phyloP scores from a whole-genome alignment of 805 yeast genomes.

The Candida boidinii region DNA sequence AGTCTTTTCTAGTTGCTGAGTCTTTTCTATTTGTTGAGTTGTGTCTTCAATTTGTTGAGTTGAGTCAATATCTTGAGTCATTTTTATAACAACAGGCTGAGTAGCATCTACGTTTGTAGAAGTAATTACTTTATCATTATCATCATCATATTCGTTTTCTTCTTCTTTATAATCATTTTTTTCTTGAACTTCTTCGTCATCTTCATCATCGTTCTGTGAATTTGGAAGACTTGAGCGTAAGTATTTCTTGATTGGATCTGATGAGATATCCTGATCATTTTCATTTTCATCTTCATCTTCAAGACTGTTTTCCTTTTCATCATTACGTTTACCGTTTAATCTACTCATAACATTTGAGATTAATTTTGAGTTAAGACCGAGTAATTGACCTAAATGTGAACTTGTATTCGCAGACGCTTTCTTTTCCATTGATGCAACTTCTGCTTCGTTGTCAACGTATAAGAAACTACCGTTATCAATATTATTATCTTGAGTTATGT shows the following conservation, averaged over 20 bases:
- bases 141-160: slow-evolving; percentile 3
- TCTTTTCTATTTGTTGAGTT: too few species aligned
- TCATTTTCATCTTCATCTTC: neutral
- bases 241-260: neutral
- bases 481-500: too few species aligned
- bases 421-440: too few species aligned
- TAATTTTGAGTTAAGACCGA: slow-evolving; percentile 10
- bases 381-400: neutral
- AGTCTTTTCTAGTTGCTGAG: too few species aligned
- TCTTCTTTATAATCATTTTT: slow-evolving; percentile 1
- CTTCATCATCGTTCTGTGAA: neutral
- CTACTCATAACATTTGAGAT: slow-evolving; percentile 10
- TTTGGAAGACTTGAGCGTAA: too few species aligned
- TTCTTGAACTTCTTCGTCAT: neutral
- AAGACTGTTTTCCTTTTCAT: neutral
- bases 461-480: too few species aligned
- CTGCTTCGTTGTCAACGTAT: too few species aligned
- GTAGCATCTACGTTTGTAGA: neutral
- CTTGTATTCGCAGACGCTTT: neutral
- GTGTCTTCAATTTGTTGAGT: too few species aligned
- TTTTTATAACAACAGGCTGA: neutral
- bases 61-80: neutral
- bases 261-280: slow-evolving; percentile 1
- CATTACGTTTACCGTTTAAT: slow-evolving; percentile 5
- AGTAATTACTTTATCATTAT: slow-evolving; percentile 2